These are phyloP conservation scores for Elongisporangium anandrum DNA, from an alignment of 352 stramenopile species.

Conservation along the genomic window DNA sequence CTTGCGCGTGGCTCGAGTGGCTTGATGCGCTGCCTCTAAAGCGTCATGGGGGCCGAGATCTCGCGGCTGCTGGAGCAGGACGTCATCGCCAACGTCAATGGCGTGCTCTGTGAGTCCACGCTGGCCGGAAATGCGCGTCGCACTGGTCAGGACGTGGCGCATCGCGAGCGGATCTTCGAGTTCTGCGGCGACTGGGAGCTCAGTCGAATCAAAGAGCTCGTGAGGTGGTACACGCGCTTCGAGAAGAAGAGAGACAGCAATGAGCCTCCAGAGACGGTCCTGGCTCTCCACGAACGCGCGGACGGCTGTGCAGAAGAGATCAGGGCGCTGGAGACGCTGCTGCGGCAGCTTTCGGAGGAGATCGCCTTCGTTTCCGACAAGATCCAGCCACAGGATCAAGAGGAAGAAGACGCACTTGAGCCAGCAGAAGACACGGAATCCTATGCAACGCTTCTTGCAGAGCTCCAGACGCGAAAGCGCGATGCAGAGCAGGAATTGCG, in stretches of 20 bases:
- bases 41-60: constrained; percentile 36
- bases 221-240: constrained; percentile 57
- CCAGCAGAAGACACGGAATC: constrained; percentile 1
- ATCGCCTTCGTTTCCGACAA: constrained; percentile 7
- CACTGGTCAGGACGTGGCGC: constrained; percentile 31
- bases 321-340: constrained; percentile 22
- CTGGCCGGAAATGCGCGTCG: constrained; percentile 21
- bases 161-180: constrained; percentile 39
- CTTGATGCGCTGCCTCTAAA: not conserved
- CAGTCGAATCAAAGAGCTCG: constrained; percentile 33
- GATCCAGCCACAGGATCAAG: constrained; percentile 1
- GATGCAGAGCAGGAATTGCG: constrained; percentile 19
- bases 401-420: constrained; percentile 3
- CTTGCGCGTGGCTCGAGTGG: too few relatives aligned
- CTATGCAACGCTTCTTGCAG: constrained; percentile 5
- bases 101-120: constrained; percentile 28
- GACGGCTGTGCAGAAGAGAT: constrained; percentile 32
- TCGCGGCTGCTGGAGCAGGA: constrained; percentile 41
- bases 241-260: constrained; percentile 8
- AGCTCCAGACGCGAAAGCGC: constrained; percentile 21
- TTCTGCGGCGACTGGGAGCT: constrained; percentile 68
- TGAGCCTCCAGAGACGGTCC: constrained; percentile 8
- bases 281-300: constrained; percentile 18
- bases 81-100: constrained; percentile 28
- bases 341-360: constrained; percentile 42